A percentile compares a stretch with the other conserved stretches of the same genome.
These are phyloP conservation scores for Zychaea mexicana DNA, from an alignment of 371 early-diverging fungal species.

Conservation along the genomic window DNA sequence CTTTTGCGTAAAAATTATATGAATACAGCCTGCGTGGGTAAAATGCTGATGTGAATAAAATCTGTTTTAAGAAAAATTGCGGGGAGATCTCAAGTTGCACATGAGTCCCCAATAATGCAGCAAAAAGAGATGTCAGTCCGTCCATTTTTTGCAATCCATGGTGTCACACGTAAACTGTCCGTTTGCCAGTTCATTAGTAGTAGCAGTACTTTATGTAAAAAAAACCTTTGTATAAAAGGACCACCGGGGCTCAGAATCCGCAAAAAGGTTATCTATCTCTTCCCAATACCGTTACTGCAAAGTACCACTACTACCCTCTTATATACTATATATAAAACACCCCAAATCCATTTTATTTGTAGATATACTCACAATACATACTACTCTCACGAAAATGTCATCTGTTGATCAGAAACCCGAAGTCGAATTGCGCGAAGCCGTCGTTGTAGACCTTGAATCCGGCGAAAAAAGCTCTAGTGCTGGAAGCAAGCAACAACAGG, in stretches of 20 bases:
- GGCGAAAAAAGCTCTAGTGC: background rate
- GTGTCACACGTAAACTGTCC: too few relatives aligned
- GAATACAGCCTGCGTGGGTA: background rate
- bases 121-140: too few relatives aligned
- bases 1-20: background rate
- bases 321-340: background rate
- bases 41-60: background rate
- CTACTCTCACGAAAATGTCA: background rate
- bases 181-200: too few relatives aligned
- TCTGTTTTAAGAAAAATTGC: slow-evolving; percentile 3
- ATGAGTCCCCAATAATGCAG: too few relatives aligned
- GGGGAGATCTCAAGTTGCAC: background rate
- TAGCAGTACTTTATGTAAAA: too few relatives aligned
- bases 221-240: too few relatives aligned
- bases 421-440: background rate
- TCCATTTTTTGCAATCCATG: too few relatives aligned
- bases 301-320: too few relatives aligned
- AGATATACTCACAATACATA: too few relatives aligned
- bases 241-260: too few relatives aligned
- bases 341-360: background rate
- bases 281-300: too few relatives aligned
- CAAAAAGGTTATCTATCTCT: too few relatives aligned
- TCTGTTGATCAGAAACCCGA: background rate
- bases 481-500: background rate
- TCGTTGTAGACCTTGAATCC: background rate